Evolutionary conservation across 2,329 filamentous ascomycete genomes (phyloP).

Genomic region (Colletotrichum sansevieriae): DNA sequence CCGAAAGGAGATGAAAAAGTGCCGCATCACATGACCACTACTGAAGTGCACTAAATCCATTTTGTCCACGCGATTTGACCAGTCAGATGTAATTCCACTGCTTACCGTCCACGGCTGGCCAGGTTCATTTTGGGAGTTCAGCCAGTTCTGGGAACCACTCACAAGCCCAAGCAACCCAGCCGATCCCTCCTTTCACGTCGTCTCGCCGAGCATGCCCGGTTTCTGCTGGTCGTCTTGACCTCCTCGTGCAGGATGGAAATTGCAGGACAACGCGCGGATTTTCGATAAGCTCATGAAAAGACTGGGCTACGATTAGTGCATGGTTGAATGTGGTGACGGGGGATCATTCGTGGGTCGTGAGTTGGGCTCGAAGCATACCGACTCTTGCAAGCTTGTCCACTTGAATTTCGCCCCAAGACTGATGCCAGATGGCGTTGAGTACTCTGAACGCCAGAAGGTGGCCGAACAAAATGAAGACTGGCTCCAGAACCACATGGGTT

Average conservation of each 20-base stretch:
- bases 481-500: constrained; percentile 55
- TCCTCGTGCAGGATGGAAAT: constrained; percentile 49
- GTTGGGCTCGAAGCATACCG: constrained; percentile 49
- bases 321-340: constrained; percentile 56
- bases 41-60: no score
- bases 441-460: constrained; percentile 48
- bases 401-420: constrained; percentile 56
- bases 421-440: constrained; percentile 48
- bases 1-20: no score
- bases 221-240: constrained; percentile 53
- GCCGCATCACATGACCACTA: no score
- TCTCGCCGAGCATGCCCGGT: constrained; percentile 55
- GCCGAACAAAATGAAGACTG: constrained; percentile 50
- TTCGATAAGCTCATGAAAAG: constrained; percentile 55
- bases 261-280: constrained; percentile 52
- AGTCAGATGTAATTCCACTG: no score
- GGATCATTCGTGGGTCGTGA: constrained; percentile 56
- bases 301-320: constrained; percentile 55
- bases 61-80: no score
- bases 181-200: constrained; percentile 50
- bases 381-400: constrained; percentile 54
- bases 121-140: no score
- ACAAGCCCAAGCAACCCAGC: constrained; percentile 43
- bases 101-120: no score
- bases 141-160: constrained; percentile 50